Evolutionary conservation across 192 early-diverging fungal genomes (phyloP).

Genomic region (Coemansia sp.): DNA sequence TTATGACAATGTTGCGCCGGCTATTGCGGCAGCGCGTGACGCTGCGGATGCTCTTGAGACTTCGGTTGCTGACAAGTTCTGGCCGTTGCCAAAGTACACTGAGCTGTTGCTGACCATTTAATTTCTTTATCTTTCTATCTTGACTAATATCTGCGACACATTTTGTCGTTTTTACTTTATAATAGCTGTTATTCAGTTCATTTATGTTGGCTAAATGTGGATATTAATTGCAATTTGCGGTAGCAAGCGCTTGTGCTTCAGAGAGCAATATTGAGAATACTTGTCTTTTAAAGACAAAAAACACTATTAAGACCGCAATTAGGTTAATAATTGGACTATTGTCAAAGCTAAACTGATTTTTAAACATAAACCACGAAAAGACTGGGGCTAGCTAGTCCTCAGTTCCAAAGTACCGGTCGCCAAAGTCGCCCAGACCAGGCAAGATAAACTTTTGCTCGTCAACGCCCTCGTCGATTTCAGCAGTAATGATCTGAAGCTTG

Average conservation of each 20-base stretch:
- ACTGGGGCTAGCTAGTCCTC: slow-evolving; percentile 36
- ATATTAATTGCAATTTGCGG: too few species aligned
- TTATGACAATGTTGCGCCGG: slow-evolving; percentile 58
- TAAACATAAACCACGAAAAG: too few species aligned
- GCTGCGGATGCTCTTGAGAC: slow-evolving; percentile 75
- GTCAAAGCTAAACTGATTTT: too few species aligned
- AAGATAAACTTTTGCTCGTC: slow-evolving; percentile 83
- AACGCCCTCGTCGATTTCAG: slow-evolving; percentile 78
- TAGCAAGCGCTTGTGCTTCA: too few species aligned
- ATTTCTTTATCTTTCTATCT: background rate
- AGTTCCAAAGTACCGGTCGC: slow-evolving; percentile 86
- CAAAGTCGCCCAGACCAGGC: slow-evolving; percentile 91
- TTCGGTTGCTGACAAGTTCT: slow-evolving; percentile 86
- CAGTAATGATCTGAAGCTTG: slow-evolving; percentile 82
- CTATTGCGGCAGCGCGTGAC: slow-evolving; percentile 69
- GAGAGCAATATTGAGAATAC: too few species aligned
- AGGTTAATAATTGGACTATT: too few species aligned
- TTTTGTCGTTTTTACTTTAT: too few species aligned
- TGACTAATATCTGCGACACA: too few species aligned
- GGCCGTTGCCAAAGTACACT: slow-evolving; percentile 96
- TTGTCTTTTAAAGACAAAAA: too few species aligned
- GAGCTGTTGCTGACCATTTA: slow-evolving; percentile 77
- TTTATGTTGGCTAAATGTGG: too few species aligned
- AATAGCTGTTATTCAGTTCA: too few species aligned
- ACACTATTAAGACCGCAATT: too few species aligned